Evolutionary conservation across 164 flowering plant genomes (phyloP), one percentile per base, ranked within the genome.

Genomic region (Echeveria elegans): DNA sequence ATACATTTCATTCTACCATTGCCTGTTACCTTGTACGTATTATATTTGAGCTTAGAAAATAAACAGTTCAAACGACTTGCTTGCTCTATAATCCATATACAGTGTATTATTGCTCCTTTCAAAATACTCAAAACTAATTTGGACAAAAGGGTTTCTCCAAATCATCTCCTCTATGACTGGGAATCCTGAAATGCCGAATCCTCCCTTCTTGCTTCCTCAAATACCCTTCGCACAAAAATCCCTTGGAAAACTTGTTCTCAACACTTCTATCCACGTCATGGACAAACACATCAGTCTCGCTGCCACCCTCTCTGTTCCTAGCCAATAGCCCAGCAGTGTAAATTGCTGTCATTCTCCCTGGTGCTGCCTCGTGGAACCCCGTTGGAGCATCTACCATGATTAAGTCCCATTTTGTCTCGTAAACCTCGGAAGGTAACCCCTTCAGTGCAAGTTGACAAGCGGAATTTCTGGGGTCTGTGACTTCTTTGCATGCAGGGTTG

Each of bases 321-420:
- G 92, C 97, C 83, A 94, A 82, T 87, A 94, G 69, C 41, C 95
- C 97, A 0, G 93, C 95, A 0, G 97, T 89, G 65, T 85, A 91
- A 2, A 91, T 86, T 0, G 91, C 96, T 0, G 77, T 77, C 98
- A 94, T 94, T 73, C 98, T 72, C 48, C 96, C 97, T 12, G 97
- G 98, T 0, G 98, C 98, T 28, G 84, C 95, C 12, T 77, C 85
- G 34, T 82, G 78, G 66, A 81, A 94, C 18, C 97, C 98, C 0
- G 91, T 91, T 0, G 97, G 98, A 0, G 96, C 98, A 26, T 91
- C 98, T 29, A 94, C 92, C 96, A 91, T 90, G 31, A 94, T 89
- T 76, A 94, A 29, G 59, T 94, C 98, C 98, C 98, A 94, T 62
- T 84, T 67, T 1, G 53, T 78, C 43, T 83, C 89, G 31, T 86